Conservation (phyloP, 768 basidiomycete species). For the Tephrocybe sp. region DNA sequence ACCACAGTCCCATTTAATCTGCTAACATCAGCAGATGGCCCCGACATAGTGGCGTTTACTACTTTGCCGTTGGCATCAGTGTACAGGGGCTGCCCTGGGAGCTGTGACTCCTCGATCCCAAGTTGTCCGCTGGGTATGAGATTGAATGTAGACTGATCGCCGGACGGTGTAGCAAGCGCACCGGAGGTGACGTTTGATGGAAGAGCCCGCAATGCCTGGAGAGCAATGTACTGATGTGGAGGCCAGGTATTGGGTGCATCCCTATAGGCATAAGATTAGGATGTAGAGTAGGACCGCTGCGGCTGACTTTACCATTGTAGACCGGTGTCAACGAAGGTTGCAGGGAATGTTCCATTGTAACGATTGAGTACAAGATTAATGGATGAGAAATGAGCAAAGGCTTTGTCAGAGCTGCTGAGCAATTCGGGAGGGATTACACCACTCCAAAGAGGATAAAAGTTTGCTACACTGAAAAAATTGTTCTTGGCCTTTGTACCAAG, state of each 20-base stretch:
- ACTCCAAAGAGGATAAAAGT: constrained; percentile 85
- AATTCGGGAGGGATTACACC: constrained; percentile 80
- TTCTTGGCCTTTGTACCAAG: constrained; percentile 63
- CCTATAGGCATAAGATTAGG: constrained; percentile 34
- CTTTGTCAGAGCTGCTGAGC: constrained; percentile 47
- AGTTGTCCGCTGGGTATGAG: constrained; percentile 81
- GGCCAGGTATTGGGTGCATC: constrained; percentile 91
- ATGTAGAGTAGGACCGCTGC: not conserved
- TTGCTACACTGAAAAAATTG: constrained; percentile 66
- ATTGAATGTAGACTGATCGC: constrained; percentile 56
- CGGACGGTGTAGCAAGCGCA: constrained; percentile 46
- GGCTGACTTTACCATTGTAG: constrained; percentile 65
- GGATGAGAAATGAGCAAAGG: constrained; percentile 71
- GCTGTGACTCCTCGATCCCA: constrained; percentile 62
- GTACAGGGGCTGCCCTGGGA: constrained; percentile 65
- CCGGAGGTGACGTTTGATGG: constrained; percentile 67
- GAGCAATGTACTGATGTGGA: constrained; percentile 76
- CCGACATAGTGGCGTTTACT: constrained; percentile 48
- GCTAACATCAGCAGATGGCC: constrained; percentile 61
- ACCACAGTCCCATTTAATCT: constrained; percentile 48
- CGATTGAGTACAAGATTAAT: constrained; percentile 76
- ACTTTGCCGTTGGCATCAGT: constrained; percentile 20
- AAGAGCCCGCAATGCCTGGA: constrained; percentile 73
- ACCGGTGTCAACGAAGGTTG: constrained; percentile 75
- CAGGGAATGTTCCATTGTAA: constrained; percentile 86